Percentiles rank a stretch among this genome's conserved stretches.
phyloP scores from a whole-genome alignment of 2,329 filamentous ascomycete genomes.

The Penicillium sclerotiorum region DNA sequence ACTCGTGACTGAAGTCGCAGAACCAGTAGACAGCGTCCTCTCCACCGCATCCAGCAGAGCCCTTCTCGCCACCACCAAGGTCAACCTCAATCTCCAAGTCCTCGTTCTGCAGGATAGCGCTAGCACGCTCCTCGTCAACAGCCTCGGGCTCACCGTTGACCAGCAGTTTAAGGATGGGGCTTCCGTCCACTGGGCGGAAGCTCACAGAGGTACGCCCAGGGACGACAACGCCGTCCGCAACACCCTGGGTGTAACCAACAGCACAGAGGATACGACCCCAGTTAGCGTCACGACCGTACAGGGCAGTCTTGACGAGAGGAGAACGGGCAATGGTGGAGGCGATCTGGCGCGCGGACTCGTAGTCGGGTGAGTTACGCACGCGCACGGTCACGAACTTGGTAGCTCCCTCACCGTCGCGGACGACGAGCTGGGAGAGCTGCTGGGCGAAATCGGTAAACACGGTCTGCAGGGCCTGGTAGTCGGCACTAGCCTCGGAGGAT shows the following conservation, averaged over 20 bases:
- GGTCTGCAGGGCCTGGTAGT: conserved; percentile 70
- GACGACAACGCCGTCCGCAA: conserved; percentile 50
- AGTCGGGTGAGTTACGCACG: conserved; percentile 71
- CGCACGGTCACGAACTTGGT: conserved; percentile 97
- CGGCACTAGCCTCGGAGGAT: conserved; percentile 45
- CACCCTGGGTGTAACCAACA: conserved; percentile 72
- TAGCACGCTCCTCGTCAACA: conserved; percentile 63
- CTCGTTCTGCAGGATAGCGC: conserved; percentile 62
- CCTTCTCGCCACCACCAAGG: conserved; percentile 55
- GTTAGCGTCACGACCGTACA: conserved; percentile 97
- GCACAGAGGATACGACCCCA: conserved; percentile 97
- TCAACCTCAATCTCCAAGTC: conserved; percentile 64
- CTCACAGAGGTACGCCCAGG: conserved; percentile 62
- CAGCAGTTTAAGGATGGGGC: conserved; percentile 58
- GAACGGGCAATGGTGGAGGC: conserved; percentile 88
- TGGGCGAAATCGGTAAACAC: conserved; percentile 77
- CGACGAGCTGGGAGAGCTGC: conserved; percentile 86
- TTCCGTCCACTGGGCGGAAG: conserved; percentile 63
- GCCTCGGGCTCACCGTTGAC: conserved; percentile 64
- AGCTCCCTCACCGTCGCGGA: conserved; percentile 94
- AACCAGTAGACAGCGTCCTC: conserved; percentile 65
- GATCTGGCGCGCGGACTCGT: conserved; percentile 73
- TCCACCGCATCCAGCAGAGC: conserved; percentile 42
- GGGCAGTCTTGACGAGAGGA: conserved; percentile 92
- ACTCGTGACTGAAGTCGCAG: conserved; percentile 70